These are phyloP conservation scores for Pedinophyceae sp. DNA, from an alignment of 139 green algal genomes.

Conservation along the genomic window DNA sequence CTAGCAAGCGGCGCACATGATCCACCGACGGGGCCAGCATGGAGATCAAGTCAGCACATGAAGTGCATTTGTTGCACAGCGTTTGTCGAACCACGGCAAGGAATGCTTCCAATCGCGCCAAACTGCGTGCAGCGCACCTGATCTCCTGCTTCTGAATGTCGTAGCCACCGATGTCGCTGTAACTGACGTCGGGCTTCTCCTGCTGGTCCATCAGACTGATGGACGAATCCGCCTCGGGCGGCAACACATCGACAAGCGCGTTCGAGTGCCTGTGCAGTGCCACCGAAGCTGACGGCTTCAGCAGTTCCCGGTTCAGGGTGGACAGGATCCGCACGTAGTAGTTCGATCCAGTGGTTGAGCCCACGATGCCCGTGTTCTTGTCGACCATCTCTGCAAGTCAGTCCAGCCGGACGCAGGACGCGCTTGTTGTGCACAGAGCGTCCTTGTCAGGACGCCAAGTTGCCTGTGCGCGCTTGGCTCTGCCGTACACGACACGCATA, in stretches of 20 bases:
- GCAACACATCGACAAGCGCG: constrained; percentile 94
- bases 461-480: too few species aligned
- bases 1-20: too few species aligned
- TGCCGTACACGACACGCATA: too few species aligned
- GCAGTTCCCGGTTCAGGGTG: constrained; percentile 92
- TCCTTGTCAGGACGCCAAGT: too few species aligned
- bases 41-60: too few species aligned
- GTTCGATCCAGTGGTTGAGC: constrained; percentile 84
- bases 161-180: constrained; percentile 91
- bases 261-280: constrained; percentile 95
- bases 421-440: too few species aligned
- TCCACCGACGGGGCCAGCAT: too few species aligned
- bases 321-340: constrained; percentile 89
- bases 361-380: constrained; percentile 84
- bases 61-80: too few species aligned
- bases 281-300: constrained; percentile 85
- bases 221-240: constrained; percentile 90
- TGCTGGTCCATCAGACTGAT: constrained; percentile 83
- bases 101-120: too few species aligned
- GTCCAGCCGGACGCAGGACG: background rate
- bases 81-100: too few species aligned
- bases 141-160: constrained; percentile 99
- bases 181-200: constrained; percentile 88
- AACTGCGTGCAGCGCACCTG: too few species aligned
- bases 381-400: constrained; percentile 99